Base-by-base conservation (phyloP, 164 flowering plant genomes). In the Chimonanthus praecox region DNA sequence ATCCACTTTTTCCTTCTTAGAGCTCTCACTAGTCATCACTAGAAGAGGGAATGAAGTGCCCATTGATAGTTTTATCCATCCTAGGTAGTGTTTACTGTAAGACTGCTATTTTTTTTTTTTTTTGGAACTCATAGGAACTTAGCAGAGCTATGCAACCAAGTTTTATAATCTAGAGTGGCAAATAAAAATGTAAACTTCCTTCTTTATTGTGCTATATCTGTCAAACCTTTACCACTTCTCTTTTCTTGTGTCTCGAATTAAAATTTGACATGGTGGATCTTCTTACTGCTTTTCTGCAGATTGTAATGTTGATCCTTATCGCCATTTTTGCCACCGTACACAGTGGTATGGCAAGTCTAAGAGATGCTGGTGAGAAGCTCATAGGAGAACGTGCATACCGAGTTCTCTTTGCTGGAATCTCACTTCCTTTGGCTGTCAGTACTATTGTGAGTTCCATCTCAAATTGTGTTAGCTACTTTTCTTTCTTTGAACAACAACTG, bases 351-450 rank as follows among this genome's bases (percentile, higher is more conserved):
- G 98, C 99, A 72, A 95, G 94, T 83, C 81, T 92, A 15, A 79
- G 99, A 76, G 92, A 91, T 64, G 51, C 66, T 15, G 97, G 98
- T 60, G 99, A 95, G 84, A 85, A 90, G 77, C 82, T 95, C 50
- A 88, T 95, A 43, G 99, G 99, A 58, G 92, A 91, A 80, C 87
- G 99, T 70, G 97, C 97, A 47, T 92, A 71, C 76, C 92, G 98
- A 64, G 99, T 94, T 68, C 67, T 94, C 62, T 94, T 92, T 82
- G 97, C 99, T 2, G 99, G 93, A 58, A 46, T 80, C 47, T 92
- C 99, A 66, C 93, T 94, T 75, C 99, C 99, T 43, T 76, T 94
- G 74, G 97, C 97, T 83, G 83, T 94, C 75, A 92, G 90, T 72
- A 91, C 94, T 61, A 79, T 92, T 79, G 99, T 94, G 82, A 86